Evolutionary conservation across 305 asterid species (phyloP), one percentile per base, ranked within the genome.

Genomic region (Fraxinus sp.): DNA sequence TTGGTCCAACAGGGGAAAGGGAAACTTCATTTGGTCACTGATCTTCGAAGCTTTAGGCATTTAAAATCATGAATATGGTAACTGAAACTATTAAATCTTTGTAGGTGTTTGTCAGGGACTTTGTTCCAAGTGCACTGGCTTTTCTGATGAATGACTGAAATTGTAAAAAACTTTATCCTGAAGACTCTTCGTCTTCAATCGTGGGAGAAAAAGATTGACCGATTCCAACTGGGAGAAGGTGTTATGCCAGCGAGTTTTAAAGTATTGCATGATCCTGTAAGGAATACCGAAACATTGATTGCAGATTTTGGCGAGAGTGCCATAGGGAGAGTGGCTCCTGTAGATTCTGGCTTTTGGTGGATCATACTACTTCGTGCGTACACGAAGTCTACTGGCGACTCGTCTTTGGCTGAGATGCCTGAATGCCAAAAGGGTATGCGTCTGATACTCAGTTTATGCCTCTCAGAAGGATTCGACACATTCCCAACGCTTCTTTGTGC

Each of bases 341-440:
- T 94, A 8, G 97, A 94, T 88, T 92, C 97, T 64, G 98, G 98
- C 57, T 94, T 94, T 74, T 94, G 97, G 98, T 94, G 98, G 98
- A 94, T 94, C 79, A 92, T 94, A 81, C 88, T 94, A 28, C 87
- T 94, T 78, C 92, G 96, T 57, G 98, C 97, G 28, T 94, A 94
- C 85, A 94, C 98, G 0, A 94, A 90, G 87, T 91, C 96, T 8
- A 92, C 98, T 0, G 98, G 98, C 44, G 98, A 94, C 83, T 78
- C 91, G 16, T 90, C 98, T 79, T 85, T 94, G 88, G 93, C 97
- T 72, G 98, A 94, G 78, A 84, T 57, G 88, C 96, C 98, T 22
- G 98, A 94, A 78, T 92, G 94, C 89, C 98, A 94, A 82, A 94
- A 90, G 92, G 98, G 98, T 9, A 94, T 94, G 87, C 91, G 91